Evolutionary conservation across 768 basidiomycete species (phyloP).

Genomic region (Phanerochaete sordida): DNA sequence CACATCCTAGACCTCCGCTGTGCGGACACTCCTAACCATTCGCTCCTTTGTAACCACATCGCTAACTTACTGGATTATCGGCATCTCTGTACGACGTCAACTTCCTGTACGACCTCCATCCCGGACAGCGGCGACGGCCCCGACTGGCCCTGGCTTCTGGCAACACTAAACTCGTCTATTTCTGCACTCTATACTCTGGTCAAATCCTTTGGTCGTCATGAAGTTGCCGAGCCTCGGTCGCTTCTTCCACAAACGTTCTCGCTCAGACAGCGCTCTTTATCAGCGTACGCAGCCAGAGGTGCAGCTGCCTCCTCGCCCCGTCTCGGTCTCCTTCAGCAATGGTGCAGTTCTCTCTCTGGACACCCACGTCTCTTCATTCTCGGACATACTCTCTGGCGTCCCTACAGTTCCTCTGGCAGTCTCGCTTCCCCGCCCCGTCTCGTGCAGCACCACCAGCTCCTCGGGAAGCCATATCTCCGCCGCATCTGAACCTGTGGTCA

Average conservation of each 20-base stretch:
- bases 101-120: too few relatives aligned
- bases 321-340: conserved; percentile 13
- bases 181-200: neutral
- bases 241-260: conserved; percentile 21
- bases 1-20: neutral
- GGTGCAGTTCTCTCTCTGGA: conserved; percentile 5
- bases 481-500: conserved; percentile 6
- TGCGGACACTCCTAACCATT: neutral
- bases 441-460: neutral
- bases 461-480: conserved; percentile 1
- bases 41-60: neutral
- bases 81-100: too few relatives aligned
- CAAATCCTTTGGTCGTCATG: conserved; percentile 8
- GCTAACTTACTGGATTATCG: neutral
- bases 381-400: neutral
- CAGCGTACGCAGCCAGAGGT: conserved; percentile 8
- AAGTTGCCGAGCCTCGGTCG: conserved; percentile 21
- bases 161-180: too few relatives aligned
- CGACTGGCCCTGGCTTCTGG: too few relatives aligned
- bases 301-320: conserved; percentile 9
- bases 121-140: too few relatives aligned
- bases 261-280: conserved; percentile 21
- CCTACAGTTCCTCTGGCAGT: neutral
- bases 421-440: neutral
- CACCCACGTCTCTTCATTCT: neutral